Base-by-base conservation (phyloP, 164 flowering plant genomes). In the Chloranthus sessilifolius region DNA sequence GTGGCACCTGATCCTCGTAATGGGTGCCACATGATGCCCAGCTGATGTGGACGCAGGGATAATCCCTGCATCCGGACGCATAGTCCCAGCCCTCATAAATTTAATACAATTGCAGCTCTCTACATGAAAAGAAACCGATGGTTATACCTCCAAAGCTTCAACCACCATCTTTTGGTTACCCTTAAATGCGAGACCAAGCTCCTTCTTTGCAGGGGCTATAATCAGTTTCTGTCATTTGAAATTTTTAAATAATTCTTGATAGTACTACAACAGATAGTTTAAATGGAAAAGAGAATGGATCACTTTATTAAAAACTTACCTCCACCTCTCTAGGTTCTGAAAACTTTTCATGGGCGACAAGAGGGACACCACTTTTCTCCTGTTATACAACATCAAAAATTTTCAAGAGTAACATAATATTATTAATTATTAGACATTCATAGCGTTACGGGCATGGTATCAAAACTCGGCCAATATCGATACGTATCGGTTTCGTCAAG, bases 151-250 rank as follows among this genome's bases (percentile, higher is more conserved):
- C 60, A 89, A 62, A 9, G 97, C 91, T 73, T 94, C 95, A 64
- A 81, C 76, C 17, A 94, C 78, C 59, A 44, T 94, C 80, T 80
- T 94, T 55, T 89, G 99, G 65, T 52, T 68, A 34, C 85, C 90
- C 74, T 82, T 89, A 60, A 94, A 94, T 35, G 91, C 92, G 62
- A 84, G 94, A 33, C 96, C 97, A 24, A 94, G 63, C 56, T 88
- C 97, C 60, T 83, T 83, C 62, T 86, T 94, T 40, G 75, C 79
- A 20, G 99, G 92, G 41, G 78, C 44, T 40, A 94, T 84, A 40
- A 82, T 80, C 35, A 91, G 62, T 80, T 85, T 78, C 96, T 91
- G 85, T 26, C 64, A 65, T 35, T 29, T 22, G 19, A 21, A 43
- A 29, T 16, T 24, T 0, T 12, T n/a, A n/a, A n/a, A n/a, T n/a